These are phyloP conservation scores for Lasiodiplodia gonubiensis DNA, from an alignment of 2,329 filamentous ascomycete genomes.

Conservation along the genomic window DNA sequence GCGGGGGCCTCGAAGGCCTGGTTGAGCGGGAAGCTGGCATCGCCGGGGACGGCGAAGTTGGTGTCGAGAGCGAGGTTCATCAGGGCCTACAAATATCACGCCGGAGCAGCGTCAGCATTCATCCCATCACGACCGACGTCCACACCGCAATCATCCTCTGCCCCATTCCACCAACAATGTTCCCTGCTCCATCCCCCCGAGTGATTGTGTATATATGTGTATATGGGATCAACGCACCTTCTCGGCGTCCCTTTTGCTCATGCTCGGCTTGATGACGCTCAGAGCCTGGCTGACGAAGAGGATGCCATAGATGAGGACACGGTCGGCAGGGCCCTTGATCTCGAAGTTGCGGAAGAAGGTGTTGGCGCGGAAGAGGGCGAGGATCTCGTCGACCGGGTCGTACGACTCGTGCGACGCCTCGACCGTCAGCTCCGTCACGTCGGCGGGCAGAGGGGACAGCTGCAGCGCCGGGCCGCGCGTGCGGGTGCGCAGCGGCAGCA, in stretches of 20 bases:
- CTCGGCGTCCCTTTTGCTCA: slow-evolving; percentile 69
- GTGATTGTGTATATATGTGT: neutral
- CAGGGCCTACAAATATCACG: slow-evolving; percentile 64
- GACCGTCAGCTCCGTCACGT: slow-evolving; percentile 61
- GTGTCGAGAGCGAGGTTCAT: slow-evolving; percentile 89
- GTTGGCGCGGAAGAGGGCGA: slow-evolving; percentile 93
- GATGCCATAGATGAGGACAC: slow-evolving; percentile 95
- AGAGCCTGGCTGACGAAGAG: slow-evolving; percentile 92
- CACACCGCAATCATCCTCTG: neutral
- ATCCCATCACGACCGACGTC: neutral
- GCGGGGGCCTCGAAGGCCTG: slow-evolving; percentile 92
- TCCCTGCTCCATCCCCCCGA: neutral
- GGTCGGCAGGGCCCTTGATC: slow-evolving; percentile 94
- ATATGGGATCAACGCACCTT: slow-evolving; percentile 53
- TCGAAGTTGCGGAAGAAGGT: slow-evolving; percentile 99
- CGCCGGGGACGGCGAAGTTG: slow-evolving; percentile 93
- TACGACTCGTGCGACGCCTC: slow-evolving; percentile 92
- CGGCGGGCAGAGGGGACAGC: slow-evolving; percentile 64
- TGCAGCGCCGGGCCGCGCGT: slow-evolving; percentile 94
- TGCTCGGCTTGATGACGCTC: slow-evolving; percentile 79
- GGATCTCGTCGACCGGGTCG: slow-evolving; percentile 93
- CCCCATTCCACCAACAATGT: neutral
- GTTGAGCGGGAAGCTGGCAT: slow-evolving; percentile 90
- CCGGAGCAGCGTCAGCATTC: slow-evolving; percentile 2
- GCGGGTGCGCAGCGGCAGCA: slow-evolving; percentile 92